Evolutionary conservation across 352 stramenopile species (phyloP), one percentile per base, ranked within the genome.

Genomic region (Phytophthora megakarya): DNA sequence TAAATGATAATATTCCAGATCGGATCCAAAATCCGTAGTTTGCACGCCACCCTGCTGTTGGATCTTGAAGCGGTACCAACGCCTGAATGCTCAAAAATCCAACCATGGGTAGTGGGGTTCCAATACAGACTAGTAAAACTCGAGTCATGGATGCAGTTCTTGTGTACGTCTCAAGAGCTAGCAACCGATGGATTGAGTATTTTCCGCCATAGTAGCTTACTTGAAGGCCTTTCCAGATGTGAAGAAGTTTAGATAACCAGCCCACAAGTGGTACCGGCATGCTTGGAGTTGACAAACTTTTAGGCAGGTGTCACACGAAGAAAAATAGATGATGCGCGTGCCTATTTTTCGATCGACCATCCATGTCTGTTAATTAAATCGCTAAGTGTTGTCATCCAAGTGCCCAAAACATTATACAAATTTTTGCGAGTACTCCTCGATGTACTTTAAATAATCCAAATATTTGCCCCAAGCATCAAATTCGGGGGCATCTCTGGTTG

Each of bases 21-120:
- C 44, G 60, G 18, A 55, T 56, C 60, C 60, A 67, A 15, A 61
- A 55, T 0, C 60, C 60, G 45, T 46, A 45, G 19, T 67, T 67
- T 19, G 11, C 25, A 21, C 30, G 25, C 23, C 44, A 61, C 2
- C 60, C 49, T 11, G 22, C 28, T 18, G 33, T 25, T 45, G 59
- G 49, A 23, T 65, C 37, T 39, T 65, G 53, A 1, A 65, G 43
- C 9, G 46, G 38, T 6, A 65, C 8, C 7, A 65, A 46, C 21
- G 45, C 50, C 12, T 56, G 37, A 9, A 37, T 28, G 25, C 53
- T 61, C 9, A 61, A 9, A 11, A 60, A 53, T 22, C n/a, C 32
- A 5, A 45, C 54, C 54, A 60, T 60, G 0, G 59, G 59, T 8
- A 55, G 21, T 23, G 49, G 52, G 3, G 40, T 55, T 13, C 23